phyloP scores from a whole-genome alignment of 306 rosid genomes.

The Quercus alba region DNA sequence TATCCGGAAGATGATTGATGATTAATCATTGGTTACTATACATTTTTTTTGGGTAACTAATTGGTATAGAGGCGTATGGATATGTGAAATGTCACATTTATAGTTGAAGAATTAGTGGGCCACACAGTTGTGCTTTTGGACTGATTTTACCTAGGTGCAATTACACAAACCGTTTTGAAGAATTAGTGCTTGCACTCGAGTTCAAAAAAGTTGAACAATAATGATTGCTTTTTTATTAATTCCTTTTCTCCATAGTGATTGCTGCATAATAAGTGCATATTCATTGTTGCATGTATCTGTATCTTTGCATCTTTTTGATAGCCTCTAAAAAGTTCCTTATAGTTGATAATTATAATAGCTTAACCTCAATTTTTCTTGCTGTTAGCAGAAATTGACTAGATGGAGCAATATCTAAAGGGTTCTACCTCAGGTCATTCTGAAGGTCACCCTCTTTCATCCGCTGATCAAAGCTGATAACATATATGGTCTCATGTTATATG shows the following conservation, averaged over 20 bases:
- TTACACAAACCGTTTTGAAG: neutral
- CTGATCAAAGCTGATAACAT: slow-evolving; percentile 2
- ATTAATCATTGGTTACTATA: neutral
- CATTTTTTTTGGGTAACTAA: neutral
- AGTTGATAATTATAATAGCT: slow-evolving; percentile 7
- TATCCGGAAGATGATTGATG: slow-evolving; percentile 11
- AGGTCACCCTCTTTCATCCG: slow-evolving; percentile 40
- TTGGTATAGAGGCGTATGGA: neutral
- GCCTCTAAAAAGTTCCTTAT: neutral
- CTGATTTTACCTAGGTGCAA: neutral
- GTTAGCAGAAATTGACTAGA: slow-evolving; percentile 37
- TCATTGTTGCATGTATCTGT: neutral
- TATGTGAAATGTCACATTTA: neutral
- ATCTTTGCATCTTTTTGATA: neutral
- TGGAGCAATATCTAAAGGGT: slow-evolving; percentile 54
- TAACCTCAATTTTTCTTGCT: neutral
- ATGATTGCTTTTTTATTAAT: neutral
- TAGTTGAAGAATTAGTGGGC: neutral
- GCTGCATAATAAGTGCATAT: neutral
- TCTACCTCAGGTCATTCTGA: slow-evolving; percentile 33
- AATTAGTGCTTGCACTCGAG: neutral
- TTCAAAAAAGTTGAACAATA: neutral
- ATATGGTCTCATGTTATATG: neutral
- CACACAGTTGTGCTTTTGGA: neutral
- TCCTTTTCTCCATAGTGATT: neutral